A percentile compares a stretch with the other conserved stretches of the same genome.
Evolutionary conservation across 352 stramenopile genomes (phyloP).

Genomic region (Globisporangium paroecandrum): DNA sequence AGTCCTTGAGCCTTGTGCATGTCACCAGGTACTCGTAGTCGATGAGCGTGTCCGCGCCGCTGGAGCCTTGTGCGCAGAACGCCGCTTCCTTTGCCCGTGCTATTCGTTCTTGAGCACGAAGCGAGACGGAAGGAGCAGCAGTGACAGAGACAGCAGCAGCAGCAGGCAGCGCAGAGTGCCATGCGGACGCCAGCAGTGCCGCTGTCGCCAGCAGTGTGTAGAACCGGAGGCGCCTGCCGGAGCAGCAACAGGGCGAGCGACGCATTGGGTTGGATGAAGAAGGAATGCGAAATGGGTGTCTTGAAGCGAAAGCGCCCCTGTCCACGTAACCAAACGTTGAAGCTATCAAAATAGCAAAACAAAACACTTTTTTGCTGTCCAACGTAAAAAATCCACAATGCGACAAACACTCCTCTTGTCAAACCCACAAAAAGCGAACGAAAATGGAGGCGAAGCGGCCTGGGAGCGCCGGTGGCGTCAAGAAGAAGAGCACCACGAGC

Average conservation of each 20-base stretch:
- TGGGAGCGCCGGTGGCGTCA: constrained; percentile 4
- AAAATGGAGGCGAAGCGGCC: constrained; percentile 9
- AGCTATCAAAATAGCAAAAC: not conserved
- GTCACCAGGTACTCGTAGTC: constrained; percentile 68
- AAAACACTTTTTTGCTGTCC: not conserved
- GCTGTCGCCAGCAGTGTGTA: not conserved
- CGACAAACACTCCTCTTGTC: not conserved
- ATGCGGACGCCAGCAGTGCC: not conserved
- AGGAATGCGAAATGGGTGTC: not conserved
- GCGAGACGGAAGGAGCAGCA: not conserved
- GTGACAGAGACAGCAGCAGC: not conserved
- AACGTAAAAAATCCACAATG: not conserved
- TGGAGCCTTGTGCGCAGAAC: constrained; percentile 10
- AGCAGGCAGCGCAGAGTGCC: not conserved
- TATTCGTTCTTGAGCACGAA: not conserved
- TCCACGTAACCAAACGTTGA: constrained; percentile 1
- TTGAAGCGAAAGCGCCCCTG: not conserved
- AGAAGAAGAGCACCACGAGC: constrained; percentile 16
- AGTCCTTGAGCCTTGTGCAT: constrained; percentile 47
- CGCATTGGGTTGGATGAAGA: not conserved
- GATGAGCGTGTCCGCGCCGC: constrained; percentile 39
- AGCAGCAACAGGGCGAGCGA: not conserved
- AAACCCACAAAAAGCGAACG: not conserved
- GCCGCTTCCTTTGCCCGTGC: not conserved
- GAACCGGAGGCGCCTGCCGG: no score